phyloP scores from a whole-genome alignment of 768 basidiomycete genomes.

The Mycena galopus region DNA sequence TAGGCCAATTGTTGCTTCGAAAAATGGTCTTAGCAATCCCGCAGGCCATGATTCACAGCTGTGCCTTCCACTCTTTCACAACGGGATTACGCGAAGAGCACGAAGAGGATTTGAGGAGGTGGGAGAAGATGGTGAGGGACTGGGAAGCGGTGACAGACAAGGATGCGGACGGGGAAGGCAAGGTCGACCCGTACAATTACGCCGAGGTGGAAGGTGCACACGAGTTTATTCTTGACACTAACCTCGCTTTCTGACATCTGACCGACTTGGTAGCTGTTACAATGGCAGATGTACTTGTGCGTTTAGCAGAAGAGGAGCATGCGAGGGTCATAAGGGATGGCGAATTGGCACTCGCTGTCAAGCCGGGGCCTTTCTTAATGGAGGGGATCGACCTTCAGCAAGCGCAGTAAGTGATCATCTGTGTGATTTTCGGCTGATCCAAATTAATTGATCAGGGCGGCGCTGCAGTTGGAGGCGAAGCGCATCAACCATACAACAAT shows the following conservation, averaged over 20 bases:
- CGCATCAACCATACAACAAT: no score
- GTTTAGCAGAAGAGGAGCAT: constrained; percentile 34
- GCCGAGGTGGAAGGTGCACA: constrained; percentile 23
- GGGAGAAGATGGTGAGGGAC: constrained; percentile 26
- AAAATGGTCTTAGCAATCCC: no score
- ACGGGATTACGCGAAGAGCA: no score
- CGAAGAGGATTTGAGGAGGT: no score
- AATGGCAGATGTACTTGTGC: constrained; percentile 18
- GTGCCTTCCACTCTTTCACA: no score
- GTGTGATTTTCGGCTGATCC: background rate
- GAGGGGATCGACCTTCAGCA: constrained; percentile 28
- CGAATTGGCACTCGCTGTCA: background rate
- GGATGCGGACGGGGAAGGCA: background rate
- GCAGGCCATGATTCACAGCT: no score
- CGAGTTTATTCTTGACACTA: background rate
- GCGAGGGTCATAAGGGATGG: background rate
- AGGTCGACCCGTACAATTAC: constrained; percentile 35
- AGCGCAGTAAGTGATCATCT: constrained; percentile 12
- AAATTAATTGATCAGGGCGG: background rate
- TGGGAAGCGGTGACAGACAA: constrained; percentile 32
- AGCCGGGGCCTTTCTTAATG: constrained; percentile 27
- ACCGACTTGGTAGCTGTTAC: background rate
- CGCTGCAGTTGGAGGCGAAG: background rate
- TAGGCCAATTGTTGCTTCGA: no score
- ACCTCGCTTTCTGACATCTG: no score